These are phyloP conservation scores for Trichopus zeylanicus DNA, from an alignment of 116 monocot genomes.

Conservation along the genomic window DNA sequence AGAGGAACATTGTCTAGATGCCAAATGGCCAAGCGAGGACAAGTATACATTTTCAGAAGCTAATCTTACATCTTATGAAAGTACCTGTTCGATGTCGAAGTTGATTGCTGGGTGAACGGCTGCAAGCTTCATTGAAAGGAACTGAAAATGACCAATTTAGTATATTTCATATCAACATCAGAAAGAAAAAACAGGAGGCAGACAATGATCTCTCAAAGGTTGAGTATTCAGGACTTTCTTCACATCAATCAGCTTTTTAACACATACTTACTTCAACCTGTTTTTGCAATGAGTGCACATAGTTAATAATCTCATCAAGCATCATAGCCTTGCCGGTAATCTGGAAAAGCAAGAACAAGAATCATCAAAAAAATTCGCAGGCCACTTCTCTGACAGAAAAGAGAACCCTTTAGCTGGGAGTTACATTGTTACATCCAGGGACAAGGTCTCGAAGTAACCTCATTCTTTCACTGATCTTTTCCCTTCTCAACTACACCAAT, in stretches of 20 bases:
- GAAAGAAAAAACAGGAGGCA: no score
- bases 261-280: constrained; percentile 68
- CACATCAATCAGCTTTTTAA: neutral
- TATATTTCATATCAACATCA: neutral
- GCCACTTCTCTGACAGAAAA: neutral
- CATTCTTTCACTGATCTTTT: constrained; percentile 96
- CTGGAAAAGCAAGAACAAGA: constrained; percentile 21
- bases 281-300: constrained; percentile 89
- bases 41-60: neutral
- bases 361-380: neutral
- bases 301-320: constrained; percentile 99
- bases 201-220: no score
- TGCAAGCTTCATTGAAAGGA: constrained; percentile 91
- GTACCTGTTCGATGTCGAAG: constrained; percentile 55
- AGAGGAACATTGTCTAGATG: no score
- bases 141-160: constrained; percentile 32
- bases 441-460: constrained; percentile 91
- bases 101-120: constrained; percentile 60
- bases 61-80: constrained; percentile 62
- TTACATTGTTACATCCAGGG: constrained; percentile 94
- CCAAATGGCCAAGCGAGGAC: no score
- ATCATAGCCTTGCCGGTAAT: constrained; percentile 95
- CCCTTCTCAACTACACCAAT: constrained; percentile 71
- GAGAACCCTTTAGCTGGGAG: no score
- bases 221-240: no score